A percentile compares a stretch with the other conserved stretches of the same genome.
These are phyloP conservation scores for Boletales sp. DNA, from an alignment of 768 basidiomycete genomes.

Conservation along the genomic window DNA sequence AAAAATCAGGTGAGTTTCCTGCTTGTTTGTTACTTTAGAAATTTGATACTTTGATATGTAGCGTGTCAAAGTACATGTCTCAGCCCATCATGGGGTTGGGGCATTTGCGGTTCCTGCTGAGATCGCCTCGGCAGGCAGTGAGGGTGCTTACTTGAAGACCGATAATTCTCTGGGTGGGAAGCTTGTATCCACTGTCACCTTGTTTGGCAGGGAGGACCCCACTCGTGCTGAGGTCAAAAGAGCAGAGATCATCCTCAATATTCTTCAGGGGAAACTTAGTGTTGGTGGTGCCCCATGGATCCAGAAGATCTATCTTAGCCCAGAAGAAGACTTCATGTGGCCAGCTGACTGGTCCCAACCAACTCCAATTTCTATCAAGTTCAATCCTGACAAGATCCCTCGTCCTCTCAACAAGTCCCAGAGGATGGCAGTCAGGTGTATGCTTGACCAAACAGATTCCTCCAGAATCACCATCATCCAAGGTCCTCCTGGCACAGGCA, in stretches of 20 bases:
- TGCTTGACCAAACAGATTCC: constrained; percentile 36
- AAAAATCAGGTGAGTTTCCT: constrained; percentile 34
- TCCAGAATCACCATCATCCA: constrained; percentile 35
- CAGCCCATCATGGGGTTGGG: constrained; percentile 16
- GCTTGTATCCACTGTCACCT: constrained; percentile 35
- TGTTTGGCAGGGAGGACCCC: constrained; percentile 52
- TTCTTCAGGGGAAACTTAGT: constrained; percentile 33
- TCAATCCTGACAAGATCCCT: constrained; percentile 14
- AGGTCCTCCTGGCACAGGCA: constrained; percentile 69
- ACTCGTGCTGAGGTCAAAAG: constrained; percentile 56
- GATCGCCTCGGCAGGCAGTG: constrained; percentile 10
- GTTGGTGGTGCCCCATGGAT: constrained; percentile 36
- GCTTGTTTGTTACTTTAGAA: not conserved
- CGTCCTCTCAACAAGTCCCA: constrained; percentile 40
- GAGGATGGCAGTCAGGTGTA: constrained; percentile 30
- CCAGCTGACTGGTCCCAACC: constrained; percentile 32
- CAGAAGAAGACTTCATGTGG: constrained; percentile 32
- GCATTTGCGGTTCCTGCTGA: constrained; percentile 21
- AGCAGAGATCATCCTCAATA: constrained; percentile 25
- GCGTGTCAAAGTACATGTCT: constrained; percentile 22
- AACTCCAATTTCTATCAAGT: constrained; percentile 13
- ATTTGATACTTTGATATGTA: constrained; percentile 1
- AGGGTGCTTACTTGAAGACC: constrained; percentile 19
- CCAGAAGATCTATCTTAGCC: constrained; percentile 30
- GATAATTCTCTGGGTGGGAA: constrained; percentile 29